These are phyloP conservation scores for Lasiosphaeris hirsuta DNA, from an alignment of 495 filamentous ascomycete species.

Conservation along the genomic window DNA sequence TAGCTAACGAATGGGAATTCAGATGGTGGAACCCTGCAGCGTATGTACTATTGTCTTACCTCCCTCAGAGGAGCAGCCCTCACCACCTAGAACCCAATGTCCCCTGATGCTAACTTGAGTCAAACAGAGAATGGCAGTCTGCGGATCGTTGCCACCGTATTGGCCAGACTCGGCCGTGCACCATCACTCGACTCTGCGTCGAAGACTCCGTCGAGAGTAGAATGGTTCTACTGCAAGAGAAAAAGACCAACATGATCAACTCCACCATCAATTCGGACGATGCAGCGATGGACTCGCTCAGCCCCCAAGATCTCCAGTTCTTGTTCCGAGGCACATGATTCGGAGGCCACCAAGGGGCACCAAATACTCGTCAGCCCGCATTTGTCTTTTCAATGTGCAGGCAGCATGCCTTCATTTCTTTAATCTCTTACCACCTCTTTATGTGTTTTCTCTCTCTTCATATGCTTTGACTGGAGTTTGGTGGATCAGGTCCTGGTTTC, in stretches of 20 bases:
- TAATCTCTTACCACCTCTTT: no score
- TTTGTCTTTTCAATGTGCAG: neutral
- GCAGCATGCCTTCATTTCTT: neutral
- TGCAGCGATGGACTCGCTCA: constrained; percentile 81
- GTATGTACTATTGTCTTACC: constrained; percentile 14
- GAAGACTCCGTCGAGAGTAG: constrained; percentile 94
- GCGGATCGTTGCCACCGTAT: constrained; percentile 97
- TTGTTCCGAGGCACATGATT: constrained; percentile 66
- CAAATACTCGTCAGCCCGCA: neutral
- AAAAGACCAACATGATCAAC: constrained; percentile 94
- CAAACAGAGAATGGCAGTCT: constrained; percentile 77
- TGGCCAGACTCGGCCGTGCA: constrained; percentile 86
- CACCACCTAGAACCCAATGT: neutral
- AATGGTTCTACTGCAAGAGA: constrained; percentile 93
- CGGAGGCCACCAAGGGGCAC: neutral
- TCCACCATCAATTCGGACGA: constrained; percentile 93
- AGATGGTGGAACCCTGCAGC: constrained; percentile 97
- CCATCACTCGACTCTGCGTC: constrained; percentile 90
- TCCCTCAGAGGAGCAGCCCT: neutral
- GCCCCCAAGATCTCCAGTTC: constrained; percentile 90
- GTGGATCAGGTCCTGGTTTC: no score
- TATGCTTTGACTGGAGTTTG: no score
- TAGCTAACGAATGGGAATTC: constrained; percentile 19
- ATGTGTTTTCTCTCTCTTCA: no score
- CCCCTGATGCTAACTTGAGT: constrained; percentile 2